These are phyloP conservation scores for Durusdinium trenchii DNA, from an alignment of 73 alveolate species.

Conservation along the genomic window DNA sequence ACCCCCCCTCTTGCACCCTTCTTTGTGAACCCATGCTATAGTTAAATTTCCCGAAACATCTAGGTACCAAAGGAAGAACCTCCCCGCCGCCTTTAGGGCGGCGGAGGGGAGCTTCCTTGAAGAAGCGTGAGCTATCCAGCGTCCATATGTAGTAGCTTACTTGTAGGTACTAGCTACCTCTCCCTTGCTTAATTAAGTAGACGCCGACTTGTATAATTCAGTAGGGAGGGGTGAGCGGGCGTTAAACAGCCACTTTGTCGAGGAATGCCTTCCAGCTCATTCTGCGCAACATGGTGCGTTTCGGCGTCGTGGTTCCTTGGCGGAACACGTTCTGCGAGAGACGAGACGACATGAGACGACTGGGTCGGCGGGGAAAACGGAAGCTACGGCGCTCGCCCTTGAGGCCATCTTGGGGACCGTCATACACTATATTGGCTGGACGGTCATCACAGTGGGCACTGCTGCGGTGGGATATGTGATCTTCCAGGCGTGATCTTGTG, in stretches of 20 bases:
- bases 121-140: no score
- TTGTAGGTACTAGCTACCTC: no score
- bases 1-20: background rate
- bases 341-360: no score
- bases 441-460: constrained; percentile 55
- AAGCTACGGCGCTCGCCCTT: constrained; percentile 94
- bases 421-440: constrained; percentile 76
- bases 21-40: background rate
- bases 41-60: background rate
- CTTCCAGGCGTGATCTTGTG: constrained; percentile 29
- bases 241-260: background rate
- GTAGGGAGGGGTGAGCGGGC: background rate
- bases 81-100: no score
- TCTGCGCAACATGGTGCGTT: constrained; percentile 98
- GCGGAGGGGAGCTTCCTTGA: no score
- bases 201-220: background rate
- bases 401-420: constrained; percentile 97
- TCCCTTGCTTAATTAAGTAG: no score
- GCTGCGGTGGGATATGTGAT: constrained; percentile 67
- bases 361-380: no score
- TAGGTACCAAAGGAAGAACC: background rate
- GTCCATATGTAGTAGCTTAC: no score
- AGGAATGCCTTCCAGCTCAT: constrained; percentile 98
- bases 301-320: constrained; percentile 96
- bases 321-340: background rate